Evolutionary conservation across 2,329 filamentous ascomycete genomes (phyloP), one percentile per base, ranked within the genome.

Genomic region (Drechslera avenae): DNA sequence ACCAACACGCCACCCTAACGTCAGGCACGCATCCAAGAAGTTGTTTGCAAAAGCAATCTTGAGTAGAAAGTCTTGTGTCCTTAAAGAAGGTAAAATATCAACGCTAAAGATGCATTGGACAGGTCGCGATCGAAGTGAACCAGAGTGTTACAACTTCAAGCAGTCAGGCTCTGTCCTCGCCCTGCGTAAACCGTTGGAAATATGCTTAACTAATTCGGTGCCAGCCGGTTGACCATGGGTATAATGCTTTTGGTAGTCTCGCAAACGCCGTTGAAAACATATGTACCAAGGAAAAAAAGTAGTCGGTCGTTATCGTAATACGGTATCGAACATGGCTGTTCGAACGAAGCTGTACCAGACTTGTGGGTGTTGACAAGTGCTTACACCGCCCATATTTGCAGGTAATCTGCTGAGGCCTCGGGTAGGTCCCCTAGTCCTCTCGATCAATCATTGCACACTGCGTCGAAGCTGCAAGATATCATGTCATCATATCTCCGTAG

Each of bases 171-270:
- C 44, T 48, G 39, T 39, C 49, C 40, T 46, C 41, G 33, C 23
- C 40, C 37, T 52, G 32, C 44, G 39, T 33, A 43, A 42, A 48
- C 49, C 44, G 49, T 48, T 52, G 49, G 48, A 43, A 43, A 39
- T 43, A 52, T 34, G 39, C 39, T 52, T 34, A 52, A 42, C 28
- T 42, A 33, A 49, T 50, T 28, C 50, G 57, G 57, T 50, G 41
- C 57, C 52, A 57, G 57, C 59, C 59, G 50, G 51, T 54, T 48
- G 53, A 50, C 52, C 37, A 48, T 48, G 49, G 57, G 52, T 60
- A 59, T 59, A 52, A 39, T 59, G 50, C 52, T 55, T 42, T 50
- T 44, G 34, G 21, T 52, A 50, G 39, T 26, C 46, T 40, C 46
- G 23, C 26, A 33, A 50, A 42, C 46, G 48, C 51, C 39, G 8